These are phyloP conservation scores for Elaeis guineensis DNA, from an alignment of 176 grass and related monocot genomes.

Conservation along the genomic window DNA sequence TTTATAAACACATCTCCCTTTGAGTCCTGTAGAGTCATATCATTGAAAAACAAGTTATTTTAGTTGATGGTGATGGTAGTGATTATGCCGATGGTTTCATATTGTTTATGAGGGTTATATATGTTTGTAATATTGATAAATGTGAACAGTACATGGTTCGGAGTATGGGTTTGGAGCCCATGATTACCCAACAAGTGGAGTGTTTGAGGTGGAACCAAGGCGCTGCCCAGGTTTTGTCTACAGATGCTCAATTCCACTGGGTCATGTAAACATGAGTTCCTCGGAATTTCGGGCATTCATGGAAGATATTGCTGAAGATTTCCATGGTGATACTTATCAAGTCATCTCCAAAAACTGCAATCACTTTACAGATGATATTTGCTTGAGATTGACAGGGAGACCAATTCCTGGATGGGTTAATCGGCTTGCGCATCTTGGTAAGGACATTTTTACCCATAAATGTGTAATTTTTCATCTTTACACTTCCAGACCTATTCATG, in stretches of 20 bases:
- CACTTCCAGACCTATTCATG: neutral
- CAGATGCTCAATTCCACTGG: constrained; percentile 72
- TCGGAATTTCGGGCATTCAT: constrained; percentile 64
- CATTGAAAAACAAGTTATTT: too few species aligned
- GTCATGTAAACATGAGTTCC: constrained; percentile 35
- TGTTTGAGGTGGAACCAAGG: constrained; percentile 95
- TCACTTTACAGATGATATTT: constrained; percentile 90
- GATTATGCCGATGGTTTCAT: too few species aligned
- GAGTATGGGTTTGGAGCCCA: constrained; percentile 96
- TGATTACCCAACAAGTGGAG: constrained; percentile 68
- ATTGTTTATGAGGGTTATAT: too few species aligned
- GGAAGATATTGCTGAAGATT: constrained; percentile 59
- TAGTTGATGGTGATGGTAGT: too few species aligned
- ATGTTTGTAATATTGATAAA: neutral
- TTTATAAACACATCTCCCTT: too few species aligned
- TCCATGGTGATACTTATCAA: constrained; percentile 91
- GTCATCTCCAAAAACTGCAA: constrained; percentile 98
- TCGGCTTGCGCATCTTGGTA: constrained; percentile 84
- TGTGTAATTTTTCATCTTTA: constrained; percentile 15
- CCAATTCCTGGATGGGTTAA: constrained; percentile 88
- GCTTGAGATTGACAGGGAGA: constrained; percentile 57
- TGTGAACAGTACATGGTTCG: constrained; percentile 62
- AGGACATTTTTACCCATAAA: constrained; percentile 1
- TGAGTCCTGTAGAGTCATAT: too few species aligned
- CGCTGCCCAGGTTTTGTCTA: constrained; percentile 78